Base-by-base conservation (phyloP, 2,329 filamentous ascomycete species). In the Aspergillus japonicus region DNA sequence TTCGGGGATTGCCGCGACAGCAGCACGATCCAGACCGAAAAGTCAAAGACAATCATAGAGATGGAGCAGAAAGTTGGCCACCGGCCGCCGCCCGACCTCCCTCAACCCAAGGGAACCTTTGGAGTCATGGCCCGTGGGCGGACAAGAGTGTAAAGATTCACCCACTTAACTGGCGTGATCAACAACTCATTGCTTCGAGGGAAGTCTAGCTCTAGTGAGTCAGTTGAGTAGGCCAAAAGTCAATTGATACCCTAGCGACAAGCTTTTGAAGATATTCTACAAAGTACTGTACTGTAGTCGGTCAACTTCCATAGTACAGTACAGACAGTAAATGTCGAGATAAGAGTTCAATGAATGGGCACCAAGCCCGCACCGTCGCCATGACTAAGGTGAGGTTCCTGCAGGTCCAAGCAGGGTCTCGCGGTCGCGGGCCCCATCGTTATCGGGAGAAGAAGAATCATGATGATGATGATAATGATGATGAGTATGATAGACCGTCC, bases 321-420 rank as follows among this genome's bases (percentile, higher is more conserved):
- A 23, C 23, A 23, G 2, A 23, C 23, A 29, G 7, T 29, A 8
- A 29, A 29, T 29, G 26, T 29, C 26, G 26, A 29, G 42, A 49
- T 24, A 52, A 26, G 26, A 24, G 24, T 39, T 29, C 26, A 58
- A 53, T 60, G 11, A 19, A 6, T 16, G 44, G 42, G 48, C 56
- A 63, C 57, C 59, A 59, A 60, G 57, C 51, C 62, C 61, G 56
- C 54, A 31, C 51, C 47, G 39, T 58, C 48, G 23, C 54, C 29
- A 60, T 48, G 49, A 53, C 61, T 64, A 64, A 65, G 35, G 60
- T 57, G 50, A 61, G 61, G 63, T 63, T 64, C 56, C 64, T 66
- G 64, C 64, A 66, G 64, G 64, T 66, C 63, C 64, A 54, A 48
- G 53, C 54, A 61, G 59, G 60, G 60, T 65, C 61, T 57, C 48